phyloP scores from a whole-genome alignment of 495 filamentous ascomycete species.

The Apodospora peruviana region DNA sequence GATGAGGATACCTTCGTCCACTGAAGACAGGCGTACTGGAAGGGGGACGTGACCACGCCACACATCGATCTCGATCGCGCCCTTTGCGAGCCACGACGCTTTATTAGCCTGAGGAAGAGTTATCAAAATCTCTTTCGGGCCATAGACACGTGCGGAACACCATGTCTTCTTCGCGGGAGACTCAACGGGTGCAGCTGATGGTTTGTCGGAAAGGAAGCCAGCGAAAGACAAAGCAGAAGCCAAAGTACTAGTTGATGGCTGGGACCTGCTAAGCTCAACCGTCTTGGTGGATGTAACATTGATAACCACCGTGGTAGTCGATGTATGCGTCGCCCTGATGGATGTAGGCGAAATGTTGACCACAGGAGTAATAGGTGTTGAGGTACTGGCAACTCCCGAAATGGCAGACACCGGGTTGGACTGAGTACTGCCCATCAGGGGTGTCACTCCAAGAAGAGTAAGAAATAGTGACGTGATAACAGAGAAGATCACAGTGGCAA shows the following conservation, averaged over 20 bases:
- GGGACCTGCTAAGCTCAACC: constrained; percentile 23
- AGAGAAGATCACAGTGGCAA: background rate
- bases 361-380: background rate
- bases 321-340: constrained; percentile 19
- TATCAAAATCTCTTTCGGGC: constrained; percentile 35
- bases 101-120: constrained; percentile 32
- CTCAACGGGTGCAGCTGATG: constrained; percentile 16
- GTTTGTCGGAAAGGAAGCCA: constrained; percentile 33
- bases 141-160: constrained; percentile 32
- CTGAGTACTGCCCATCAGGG: background rate
- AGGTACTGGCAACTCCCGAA: constrained; percentile 13
- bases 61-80: constrained; percentile 39
- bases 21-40: constrained; percentile 34
- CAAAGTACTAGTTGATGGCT: constrained; percentile 36
- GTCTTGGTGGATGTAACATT: constrained; percentile 34
- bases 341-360: constrained; percentile 3
- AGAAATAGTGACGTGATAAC: background rate
- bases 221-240: constrained; percentile 31
- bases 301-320: constrained; percentile 29
- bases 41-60: constrained; percentile 32
- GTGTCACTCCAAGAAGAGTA: too few species aligned
- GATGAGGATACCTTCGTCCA: constrained; percentile 41
- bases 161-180: constrained; percentile 20
- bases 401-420: background rate
- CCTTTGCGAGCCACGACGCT: constrained; percentile 34